Evolutionary conservation across 78 protist genomes (phyloP).

Genomic region (Dictyostelium capitatum): DNA sequence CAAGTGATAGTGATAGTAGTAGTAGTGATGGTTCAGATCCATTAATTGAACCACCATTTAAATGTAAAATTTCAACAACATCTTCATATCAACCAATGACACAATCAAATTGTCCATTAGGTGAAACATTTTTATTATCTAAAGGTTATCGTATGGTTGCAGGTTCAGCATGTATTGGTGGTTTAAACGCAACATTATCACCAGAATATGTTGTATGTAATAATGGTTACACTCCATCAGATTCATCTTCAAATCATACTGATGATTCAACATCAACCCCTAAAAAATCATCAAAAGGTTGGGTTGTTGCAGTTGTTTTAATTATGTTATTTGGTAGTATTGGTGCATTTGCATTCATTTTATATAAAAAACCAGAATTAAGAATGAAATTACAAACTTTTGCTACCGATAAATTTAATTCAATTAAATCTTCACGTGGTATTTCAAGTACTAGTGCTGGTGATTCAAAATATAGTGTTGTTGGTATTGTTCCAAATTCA

Average conservation of each 20-base stretch:
- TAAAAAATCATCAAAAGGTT: slow-evolving; percentile 16
- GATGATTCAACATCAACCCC: not conserved
- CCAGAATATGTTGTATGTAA: not conserved
- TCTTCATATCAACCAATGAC: not conserved
- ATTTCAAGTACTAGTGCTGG: not conserved
- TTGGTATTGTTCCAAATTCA: slow-evolving; percentile 64
- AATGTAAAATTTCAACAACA: not conserved
- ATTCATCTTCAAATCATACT: too few relatives aligned
- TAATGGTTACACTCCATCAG: too few relatives aligned
- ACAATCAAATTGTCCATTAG: not conserved
- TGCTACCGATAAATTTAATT: not conserved
- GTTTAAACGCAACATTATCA: not conserved
- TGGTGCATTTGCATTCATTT: slow-evolving; percentile 26
- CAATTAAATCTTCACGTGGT: too few relatives aligned
- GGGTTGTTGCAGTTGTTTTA: slow-evolving; percentile 56
- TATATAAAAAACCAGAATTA: slow-evolving; percentile 33
- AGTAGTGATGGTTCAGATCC: not conserved
- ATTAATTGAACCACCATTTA: not conserved
- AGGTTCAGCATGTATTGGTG: slow-evolving; percentile 25
- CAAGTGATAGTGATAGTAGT: not conserved
- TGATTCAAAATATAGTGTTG: slow-evolving; percentile 43
- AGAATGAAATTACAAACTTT: not conserved
- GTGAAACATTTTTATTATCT: not conserved
- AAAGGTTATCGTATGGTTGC: slow-evolving; percentile 48
- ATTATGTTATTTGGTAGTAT: not conserved